Evolutionary conservation across 331 rosid species (phyloP), one percentile per base, ranked within the genome.

Genomic region (Arachis monticola): DNA sequence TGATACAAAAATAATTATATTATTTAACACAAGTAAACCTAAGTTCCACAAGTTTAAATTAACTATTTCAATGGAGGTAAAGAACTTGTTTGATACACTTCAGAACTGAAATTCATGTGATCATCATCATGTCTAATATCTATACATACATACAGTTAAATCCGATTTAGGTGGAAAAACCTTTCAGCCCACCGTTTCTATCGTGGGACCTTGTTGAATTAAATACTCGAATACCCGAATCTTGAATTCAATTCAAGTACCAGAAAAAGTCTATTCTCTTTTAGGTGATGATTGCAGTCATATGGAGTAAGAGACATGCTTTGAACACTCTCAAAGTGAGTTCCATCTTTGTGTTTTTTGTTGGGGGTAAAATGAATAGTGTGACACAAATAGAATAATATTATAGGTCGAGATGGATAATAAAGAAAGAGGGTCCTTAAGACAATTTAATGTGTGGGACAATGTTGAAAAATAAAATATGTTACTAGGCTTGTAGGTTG

Each of bases 401-500:
- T 64, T 75, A 68, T 35, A 35, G 40, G 40, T 35, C 5, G 40
- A 35, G 3, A 35, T 35, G 44, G 73, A 64, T 69, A 65, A 40
- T 6, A 70, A 40, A 74, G 61, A 70, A 62, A 50, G 72, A 27
- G 74, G 51, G 67, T 72, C 83, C 69, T 82, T 80, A 78, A 80
- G 78, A 77, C 93, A 90, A 79, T 52, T 64, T 35, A 88, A 84
- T 88, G 97, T 90, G 97, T 96, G 91, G 92, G 82, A 83, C 96
- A 92, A 74, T 85, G 80, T 87, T 84, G 91, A 90, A 90, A 68
- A 53, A 44, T 78, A 77, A 56, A 83, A 65, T 72, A 85, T 87
- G 84, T 79, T 63, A 66, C 75, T 86, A 83, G 85, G 72, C 69
- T 64, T 77, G 73, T 81, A 81, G 91, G 83, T 40, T 85, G 71